Percentiles rank a stretch among this genome's conserved stretches.
Evolutionary conservation across 1,284 basidiomycete species (phyloP).

Genomic region (Austroboletus novae-zelandiae): DNA sequence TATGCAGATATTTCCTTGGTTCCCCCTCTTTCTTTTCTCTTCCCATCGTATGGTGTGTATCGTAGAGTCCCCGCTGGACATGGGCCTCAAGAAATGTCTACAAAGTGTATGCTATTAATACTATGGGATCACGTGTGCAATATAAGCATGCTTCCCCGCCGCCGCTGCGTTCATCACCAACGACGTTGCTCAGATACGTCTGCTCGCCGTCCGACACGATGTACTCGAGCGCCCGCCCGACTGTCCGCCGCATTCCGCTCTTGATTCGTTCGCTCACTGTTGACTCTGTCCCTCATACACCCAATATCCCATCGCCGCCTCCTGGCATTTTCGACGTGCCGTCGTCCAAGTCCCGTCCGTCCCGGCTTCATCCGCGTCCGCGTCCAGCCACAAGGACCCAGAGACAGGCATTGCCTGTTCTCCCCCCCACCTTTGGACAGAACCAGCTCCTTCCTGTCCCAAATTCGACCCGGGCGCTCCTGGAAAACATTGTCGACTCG

Average conservation of each 20-base stretch:
- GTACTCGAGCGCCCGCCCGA: conserved; percentile 19
- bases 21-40: conserved; percentile 3
- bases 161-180: conserved; percentile 1
- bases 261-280: conserved; percentile 27
- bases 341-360: conserved; percentile 19
- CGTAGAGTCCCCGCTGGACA: conserved; percentile 14
- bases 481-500: conserved; percentile 70
- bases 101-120: conserved; percentile 6
- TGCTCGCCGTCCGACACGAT: conserved; percentile 23
- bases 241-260: conserved; percentile 12
- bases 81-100: conserved; percentile 10
- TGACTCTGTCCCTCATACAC: conserved; percentile 24
- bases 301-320: conserved; percentile 18
- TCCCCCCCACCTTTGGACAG: conserved; percentile 73
- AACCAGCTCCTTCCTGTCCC: conserved; percentile 79
- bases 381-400: conserved; percentile 44
- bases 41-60: conserved; percentile 7
- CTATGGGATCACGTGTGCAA: conserved; percentile 11
- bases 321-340: conserved; percentile 15
- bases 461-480: conserved; percentile 71
- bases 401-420: conserved; percentile 45
- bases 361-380: conserved; percentile 45
- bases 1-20: too few species aligned
- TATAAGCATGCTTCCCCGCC: conserved; percentile 2
- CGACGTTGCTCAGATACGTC: conserved; percentile 8